Evolutionary conservation across 2,329 filamentous ascomycete species (phyloP).

Genomic region (Trichoderma afroharzianum): DNA sequence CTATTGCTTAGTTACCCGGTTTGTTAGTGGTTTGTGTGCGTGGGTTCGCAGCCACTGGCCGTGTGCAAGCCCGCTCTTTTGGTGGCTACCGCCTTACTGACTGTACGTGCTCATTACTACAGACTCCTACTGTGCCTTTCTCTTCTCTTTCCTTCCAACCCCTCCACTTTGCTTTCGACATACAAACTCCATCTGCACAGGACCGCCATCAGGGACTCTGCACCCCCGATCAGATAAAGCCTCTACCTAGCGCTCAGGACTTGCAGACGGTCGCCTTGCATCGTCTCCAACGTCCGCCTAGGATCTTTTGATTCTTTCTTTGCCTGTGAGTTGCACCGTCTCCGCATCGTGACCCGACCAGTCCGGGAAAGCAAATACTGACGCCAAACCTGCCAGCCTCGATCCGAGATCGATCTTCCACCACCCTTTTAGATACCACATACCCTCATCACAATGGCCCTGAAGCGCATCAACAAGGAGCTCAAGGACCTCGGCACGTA

Average conservation of each 20-base stretch:
- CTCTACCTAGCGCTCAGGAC: slow-evolving; percentile 3
- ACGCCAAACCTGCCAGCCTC: slow-evolving; percentile 12
- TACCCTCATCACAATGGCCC: slow-evolving; percentile 61
- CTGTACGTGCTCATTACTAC: background rate
- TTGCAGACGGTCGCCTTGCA: slow-evolving; percentile 22
- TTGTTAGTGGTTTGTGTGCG: background rate
- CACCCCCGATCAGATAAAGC: slow-evolving; percentile 8
- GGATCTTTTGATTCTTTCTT: slow-evolving; percentile 17
- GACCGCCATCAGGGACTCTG: slow-evolving; percentile 2
- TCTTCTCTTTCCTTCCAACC: slow-evolving; percentile 12
- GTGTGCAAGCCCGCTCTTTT: slow-evolving; percentile 4
- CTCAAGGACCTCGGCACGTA: slow-evolving; percentile 87
- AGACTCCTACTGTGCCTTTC: slow-evolving; percentile 4
- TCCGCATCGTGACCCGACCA: slow-evolving; percentile 20
- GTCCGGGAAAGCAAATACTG: slow-evolving; percentile 15
- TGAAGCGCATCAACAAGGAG: slow-evolving; percentile 95
- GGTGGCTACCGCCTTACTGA: background rate
- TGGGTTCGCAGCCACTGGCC: slow-evolving; percentile 13
- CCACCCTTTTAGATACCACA: slow-evolving; percentile 23
- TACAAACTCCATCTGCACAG: slow-evolving; percentile 13
- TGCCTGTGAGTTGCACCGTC: slow-evolving; percentile 30
- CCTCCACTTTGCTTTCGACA: slow-evolving; percentile 14
- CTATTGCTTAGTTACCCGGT: slow-evolving; percentile 16
- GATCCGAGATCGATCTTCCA: slow-evolving; percentile 25
- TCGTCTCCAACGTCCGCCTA: slow-evolving; percentile 18